Base-by-base conservation (phyloP, 208 protist genomes). In the Trypanosoma vivax region DNA sequence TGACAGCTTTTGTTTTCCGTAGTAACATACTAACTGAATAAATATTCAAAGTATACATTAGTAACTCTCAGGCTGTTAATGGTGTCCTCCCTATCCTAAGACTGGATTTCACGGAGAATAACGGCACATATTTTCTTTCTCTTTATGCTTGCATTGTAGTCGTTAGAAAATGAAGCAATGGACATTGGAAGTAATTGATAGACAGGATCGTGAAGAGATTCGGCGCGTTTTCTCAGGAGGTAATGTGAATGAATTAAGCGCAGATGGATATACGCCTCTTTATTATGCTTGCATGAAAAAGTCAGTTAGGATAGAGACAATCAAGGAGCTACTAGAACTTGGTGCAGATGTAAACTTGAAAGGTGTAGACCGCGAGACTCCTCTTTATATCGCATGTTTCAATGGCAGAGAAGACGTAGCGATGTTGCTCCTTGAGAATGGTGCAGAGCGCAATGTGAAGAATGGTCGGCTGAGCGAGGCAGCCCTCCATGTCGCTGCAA, bases 201-300 rank as follows among this genome's bases (percentile, higher is more conserved):
- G 28, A 24, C 9, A 39, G 1, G 39, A 63, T 41, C 23, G 42
- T 55, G 47, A 19, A 2, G 13, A 13, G 18, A 19, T 63, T 18
- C n/a, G 39, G 25, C 14, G 7, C 3, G 6, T 25, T 0, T 46
- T 59, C 6, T 45, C 37, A 0, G 30, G 1, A 19, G 33, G 2
- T n/a, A 34, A 67, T 33, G 40, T 73, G 16, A 72, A 73, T 57
- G 16, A 42, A 30, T 10, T 65, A 34, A 49, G 54, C 21, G 35
- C 34, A 24, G 73, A 90, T 14, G 88, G 88, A 30, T 89, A 77
- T 61, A 80, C 74, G 2, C 80, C 83, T 1, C 75, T 95, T 16
- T 95, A 87, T 63, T 82, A 82, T 50, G 83, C 84, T 18, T 88
- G 76, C 56, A 92, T 92, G 88, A 90, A 89, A 57, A 49, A 56